Base-by-base conservation (phyloP, 1,284 basidiomycete genomes). In the Leccinum holopus region DNA sequence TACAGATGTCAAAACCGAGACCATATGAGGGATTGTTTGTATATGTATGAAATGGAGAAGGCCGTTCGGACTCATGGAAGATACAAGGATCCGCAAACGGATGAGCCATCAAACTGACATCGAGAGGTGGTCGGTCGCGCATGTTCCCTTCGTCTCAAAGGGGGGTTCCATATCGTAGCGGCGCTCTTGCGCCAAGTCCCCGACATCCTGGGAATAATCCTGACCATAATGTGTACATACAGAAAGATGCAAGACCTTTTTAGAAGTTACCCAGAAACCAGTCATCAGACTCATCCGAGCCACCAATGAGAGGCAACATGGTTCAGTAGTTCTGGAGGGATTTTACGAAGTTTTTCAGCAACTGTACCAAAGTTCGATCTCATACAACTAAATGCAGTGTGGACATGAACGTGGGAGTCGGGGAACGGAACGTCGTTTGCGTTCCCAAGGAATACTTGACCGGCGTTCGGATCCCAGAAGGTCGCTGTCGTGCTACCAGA, bases 391-490 rank as follows among this genome's bases (percentile, higher is more conserved):
- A 32, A 33, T 33, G 33, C 33, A 33, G 11, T 33, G 33, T 33
- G 33, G 10, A 33, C 33, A 33, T 33, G 4, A 21, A 21, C 21
- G 21, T 21, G 21, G 21, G 21, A 21, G 21, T 21, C 21, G 21
- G 21, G 21, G 21, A 52, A 69, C 0, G 91, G 91, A 2, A 94
- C 91, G 70, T 94, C 92, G 60, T 83, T 86, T 59, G 86, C 82
- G 71, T 94, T 94, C 16, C 92, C 92, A 10, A 94, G 78, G 75
- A 87, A 89, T 41, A 91, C 81, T 72, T 90, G 87, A 8, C 88
- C 88, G 0, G 82, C 75, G 6, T 70, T 68, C 0, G 86, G 81
- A 66, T 84, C 80, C 80, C 82, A 87, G 56, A 78, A 76, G n/a
- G 73, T 77, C 33, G 78, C 70, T 1, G 80, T 78, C 44, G 76